A percentile compares a stretch with the other conserved stretches of the same genome.
Conservation (phyloP, 768 basidiomycete genomes). For the Serendipita sp. region DNA sequence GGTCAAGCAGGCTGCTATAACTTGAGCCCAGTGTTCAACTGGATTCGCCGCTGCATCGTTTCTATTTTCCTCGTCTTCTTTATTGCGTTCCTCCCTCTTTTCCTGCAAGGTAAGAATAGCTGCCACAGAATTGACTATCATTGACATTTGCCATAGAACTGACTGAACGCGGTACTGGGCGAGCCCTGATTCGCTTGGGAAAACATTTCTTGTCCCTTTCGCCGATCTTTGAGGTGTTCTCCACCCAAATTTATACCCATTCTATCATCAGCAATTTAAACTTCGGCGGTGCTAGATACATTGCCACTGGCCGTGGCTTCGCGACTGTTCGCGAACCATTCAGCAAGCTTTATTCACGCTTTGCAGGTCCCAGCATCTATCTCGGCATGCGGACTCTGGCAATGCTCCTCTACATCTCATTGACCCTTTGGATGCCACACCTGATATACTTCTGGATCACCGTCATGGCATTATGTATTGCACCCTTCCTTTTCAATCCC, state of each 20-base stretch:
- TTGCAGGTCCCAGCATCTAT: constrained; percentile 97
- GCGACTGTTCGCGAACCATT: constrained; percentile 92
- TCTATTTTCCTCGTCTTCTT: constrained; percentile 98
- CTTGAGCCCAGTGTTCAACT: constrained; percentile 78
- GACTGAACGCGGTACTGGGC: constrained; percentile 84
- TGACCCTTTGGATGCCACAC: constrained; percentile 82
- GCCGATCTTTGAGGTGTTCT: constrained; percentile 93
- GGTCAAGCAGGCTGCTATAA: constrained; percentile 87
- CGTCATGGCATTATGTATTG: constrained; percentile 76
- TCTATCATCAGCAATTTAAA: constrained; percentile 95
- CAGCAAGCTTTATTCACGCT: constrained; percentile 90
- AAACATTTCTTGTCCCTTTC: constrained; percentile 93
- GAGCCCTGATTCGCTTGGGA: constrained; percentile 76
- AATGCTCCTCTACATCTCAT: constrained; percentile 84
- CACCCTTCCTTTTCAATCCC: constrained; percentile 99
- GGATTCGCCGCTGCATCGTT: constrained; percentile 94
- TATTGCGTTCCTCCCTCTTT: constrained; percentile 88
- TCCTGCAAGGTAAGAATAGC: constrained; percentile 63
- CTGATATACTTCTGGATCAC: constrained; percentile 98
- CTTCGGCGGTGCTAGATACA: constrained; percentile 96
- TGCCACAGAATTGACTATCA: not conserved
- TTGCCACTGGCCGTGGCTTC: constrained; percentile 97
- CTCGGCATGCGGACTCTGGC: constrained; percentile 86
- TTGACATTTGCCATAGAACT: constrained; percentile 44
- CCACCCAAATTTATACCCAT: constrained; percentile 95